Evolutionary conservation across 176 grass and related monocot species (phyloP), one percentile per base, ranked within the genome.

Genomic region (Triticum timopheevii): DNA sequence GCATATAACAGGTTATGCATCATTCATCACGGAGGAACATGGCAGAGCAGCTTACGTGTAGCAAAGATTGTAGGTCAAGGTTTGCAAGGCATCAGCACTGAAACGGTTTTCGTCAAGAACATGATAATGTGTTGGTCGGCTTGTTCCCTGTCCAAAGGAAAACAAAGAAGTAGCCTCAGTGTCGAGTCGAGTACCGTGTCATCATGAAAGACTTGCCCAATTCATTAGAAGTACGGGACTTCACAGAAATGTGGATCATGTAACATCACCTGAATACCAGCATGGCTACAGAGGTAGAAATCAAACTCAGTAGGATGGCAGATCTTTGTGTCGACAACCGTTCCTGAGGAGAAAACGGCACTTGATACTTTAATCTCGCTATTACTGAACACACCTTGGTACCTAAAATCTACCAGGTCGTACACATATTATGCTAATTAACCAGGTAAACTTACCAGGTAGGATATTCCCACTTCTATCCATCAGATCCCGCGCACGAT

Each of bases 231-330:
- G 62, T 0, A 86, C 56, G 49, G 35, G 10, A 78, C 33, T 28
- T 13, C 22, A 4, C n/a, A 5, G 22, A 79, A 54, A 61, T 13
- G 20, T 80, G 5, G 1, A 20, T 62, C n/a, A 19, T 84, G 27
- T 4, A 86, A 71, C 2, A 15, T 66, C 80, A 96, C 96, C 96
- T 94, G 84, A 65, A 96, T 98, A 38, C 92, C 92, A 61, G 96
- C 87, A 90, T 98, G 96, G 76, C 96, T 98, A 36, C 96, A 98
- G 17, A 98, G 93, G 54, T 94, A 98, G 54, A 98, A 98, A 15
- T 98, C 93, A 4, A 98, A 98, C 49, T 98, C 97, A 1, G 33
- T 94, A 0, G 97, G 97, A 67, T 98, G 97, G 44, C 97, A 94
- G 6, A 96, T 98, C 12, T 33, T 88, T 33, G 83, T 94, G 33